Evolutionary conservation across 192 early-diverging fungal genomes (phyloP), one percentile per base, ranked within the genome.

Genomic region (Backusella circina): DNA sequence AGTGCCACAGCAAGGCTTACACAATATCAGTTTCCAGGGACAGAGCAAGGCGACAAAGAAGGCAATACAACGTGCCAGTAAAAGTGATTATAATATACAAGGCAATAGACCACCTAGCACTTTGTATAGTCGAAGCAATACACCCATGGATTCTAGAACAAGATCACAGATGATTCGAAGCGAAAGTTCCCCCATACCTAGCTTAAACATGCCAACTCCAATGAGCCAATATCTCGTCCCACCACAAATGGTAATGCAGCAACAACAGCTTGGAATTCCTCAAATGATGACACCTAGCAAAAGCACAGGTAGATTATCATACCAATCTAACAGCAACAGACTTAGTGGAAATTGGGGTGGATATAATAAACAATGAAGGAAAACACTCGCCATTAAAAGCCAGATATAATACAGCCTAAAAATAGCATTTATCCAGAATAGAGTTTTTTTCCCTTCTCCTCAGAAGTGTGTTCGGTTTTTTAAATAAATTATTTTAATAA

Each of bases 21-120:
- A 81, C 23, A 81, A 75, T 37, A 50, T 81, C 15, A 81, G 65
- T 47, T 81, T 81, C 36, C 79, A 81, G 36, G 65, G 73, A 57
- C 74, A 69, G 26, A 32, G 41, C 44, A 36, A 61, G 26, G 28
- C 31, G 21, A 16, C 65, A 36, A 44, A 44, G 21, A 75, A 75
- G 30, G 41, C 9, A 51, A 44, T 66, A 3, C 21, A 21, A 2
- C 37, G 41, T 1, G 32, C 15, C 16, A 75, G 65, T 65, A 76
- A 39, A 18, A 50, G 35, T 31, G 68, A 72, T 51, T 61, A 72
- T 38, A 50, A n/a, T 57, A 39, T 51, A 71, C 70, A 71, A 21
- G 28, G 32, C 21, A 66, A 31, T 66, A 37, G 66, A 67, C 32
- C 66, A 35, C n/a, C 66, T 67, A 67, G 66, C 33, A 38, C 32